phyloP scores from a whole-genome alignment of 495 filamentous ascomycete genomes.

The Cryomyces minteri region DNA sequence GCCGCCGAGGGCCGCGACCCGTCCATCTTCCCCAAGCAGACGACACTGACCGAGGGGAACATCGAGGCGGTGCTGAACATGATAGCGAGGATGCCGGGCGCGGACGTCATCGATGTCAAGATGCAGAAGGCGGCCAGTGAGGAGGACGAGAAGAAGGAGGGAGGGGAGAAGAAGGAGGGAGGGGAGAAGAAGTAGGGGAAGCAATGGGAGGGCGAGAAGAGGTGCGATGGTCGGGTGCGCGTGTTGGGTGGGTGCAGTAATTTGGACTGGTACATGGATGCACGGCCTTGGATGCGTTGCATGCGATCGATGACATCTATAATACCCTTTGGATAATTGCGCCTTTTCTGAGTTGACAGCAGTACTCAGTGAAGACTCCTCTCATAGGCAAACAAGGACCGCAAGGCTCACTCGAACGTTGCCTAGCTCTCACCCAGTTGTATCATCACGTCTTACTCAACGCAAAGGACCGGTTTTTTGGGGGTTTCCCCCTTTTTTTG shows the following conservation, averaged over 20 bases:
- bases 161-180: background rate
- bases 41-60: conserved; percentile 14
- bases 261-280: background rate
- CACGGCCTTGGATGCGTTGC: background rate
- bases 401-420: no score
- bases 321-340: no score
- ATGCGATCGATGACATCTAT: no score
- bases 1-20: conserved; percentile 9
- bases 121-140: conserved; percentile 4
- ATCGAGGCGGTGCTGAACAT: conserved; percentile 12
- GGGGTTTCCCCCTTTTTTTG: no score
- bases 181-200: background rate
- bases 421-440: no score
- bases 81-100: conserved; percentile 12
- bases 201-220: background rate
- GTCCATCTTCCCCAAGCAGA: conserved; percentile 12
- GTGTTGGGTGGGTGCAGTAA: background rate
- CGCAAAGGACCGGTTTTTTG: no score
- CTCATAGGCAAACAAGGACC: no score
- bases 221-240: background rate
- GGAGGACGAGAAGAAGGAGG: conserved; percentile 4
- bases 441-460: no score
- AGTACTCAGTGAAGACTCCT: no score
- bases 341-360: no score
- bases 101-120: conserved; percentile 15